Percentiles rank a stretch among this genome's conserved stretches.
Evolutionary conservation across 345 rosid species (phyloP).

Genomic region (Brassica rapa): DNA sequence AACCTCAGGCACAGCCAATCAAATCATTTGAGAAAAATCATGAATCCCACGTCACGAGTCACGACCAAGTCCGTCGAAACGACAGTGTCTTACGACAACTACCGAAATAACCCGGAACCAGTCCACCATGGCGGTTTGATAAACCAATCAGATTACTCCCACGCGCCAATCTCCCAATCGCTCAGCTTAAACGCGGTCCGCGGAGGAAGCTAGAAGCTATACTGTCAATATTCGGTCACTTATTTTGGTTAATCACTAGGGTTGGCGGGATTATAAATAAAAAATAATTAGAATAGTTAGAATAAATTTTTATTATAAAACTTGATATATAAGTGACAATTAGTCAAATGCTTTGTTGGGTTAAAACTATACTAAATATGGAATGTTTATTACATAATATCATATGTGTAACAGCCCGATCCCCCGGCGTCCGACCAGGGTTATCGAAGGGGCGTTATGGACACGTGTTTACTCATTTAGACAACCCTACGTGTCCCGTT

Average conservation of each 20-base stretch:
- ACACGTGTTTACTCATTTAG: no score
- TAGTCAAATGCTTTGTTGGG: no score
- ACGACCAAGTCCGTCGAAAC: background rate
- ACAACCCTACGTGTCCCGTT: no score
- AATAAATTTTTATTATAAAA: no score
- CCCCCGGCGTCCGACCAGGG: no score
- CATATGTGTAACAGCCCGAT: no score
- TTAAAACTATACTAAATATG: no score
- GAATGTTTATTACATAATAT: no score
- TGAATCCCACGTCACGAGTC: constrained; percentile 24
- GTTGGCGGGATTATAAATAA: no score
- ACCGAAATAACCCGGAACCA: background rate
- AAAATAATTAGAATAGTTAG: no score
- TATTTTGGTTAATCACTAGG: background rate
- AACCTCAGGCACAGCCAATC: background rate
- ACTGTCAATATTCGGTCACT: background rate
- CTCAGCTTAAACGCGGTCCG: background rate
- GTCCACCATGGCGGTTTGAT: constrained; percentile 22
- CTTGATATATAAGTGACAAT: no score
- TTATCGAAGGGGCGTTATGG: no score
- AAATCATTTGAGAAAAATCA: constrained; percentile 10
- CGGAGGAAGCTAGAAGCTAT: background rate
- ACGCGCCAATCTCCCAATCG: background rate
- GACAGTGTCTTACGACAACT: background rate
- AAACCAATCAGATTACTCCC: background rate